Conservation (phyloP, 306 rosid species). For the Prunus mume region DNA sequence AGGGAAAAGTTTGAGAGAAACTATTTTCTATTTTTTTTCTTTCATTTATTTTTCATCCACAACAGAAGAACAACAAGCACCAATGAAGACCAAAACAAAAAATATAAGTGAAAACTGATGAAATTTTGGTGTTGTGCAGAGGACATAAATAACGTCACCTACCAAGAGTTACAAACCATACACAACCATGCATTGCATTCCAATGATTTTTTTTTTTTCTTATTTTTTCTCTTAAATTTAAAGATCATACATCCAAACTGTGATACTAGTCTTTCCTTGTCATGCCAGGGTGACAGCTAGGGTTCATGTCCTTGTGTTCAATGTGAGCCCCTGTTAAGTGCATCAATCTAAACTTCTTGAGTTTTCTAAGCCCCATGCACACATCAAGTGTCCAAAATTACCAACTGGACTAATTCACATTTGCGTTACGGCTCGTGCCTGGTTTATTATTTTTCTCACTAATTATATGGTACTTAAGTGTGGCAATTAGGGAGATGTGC, state of each 20-base stretch:
- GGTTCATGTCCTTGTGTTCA: constrained; percentile 1
- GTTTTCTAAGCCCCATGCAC: not conserved
- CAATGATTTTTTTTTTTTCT: not conserved
- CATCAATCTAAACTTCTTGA: not conserved
- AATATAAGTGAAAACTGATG: no score
- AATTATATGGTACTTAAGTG: not conserved
- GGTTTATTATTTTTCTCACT: not conserved
- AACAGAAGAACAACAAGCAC: not conserved
- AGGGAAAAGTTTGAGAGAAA: no score
- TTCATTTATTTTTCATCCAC: not conserved
- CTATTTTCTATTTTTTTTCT: not conserved
- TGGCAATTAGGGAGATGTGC: not conserved
- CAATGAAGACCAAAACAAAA: not conserved
- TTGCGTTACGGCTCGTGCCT: not conserved
- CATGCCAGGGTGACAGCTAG: constrained; percentile 16
- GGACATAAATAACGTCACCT: not conserved
- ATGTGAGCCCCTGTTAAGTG: not conserved
- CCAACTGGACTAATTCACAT: no score
- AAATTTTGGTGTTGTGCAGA: not conserved
- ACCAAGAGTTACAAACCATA: constrained; percentile 8
- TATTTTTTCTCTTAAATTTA: not conserved
- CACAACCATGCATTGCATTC: not conserved
- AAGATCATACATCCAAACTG: not conserved
- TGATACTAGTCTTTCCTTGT: constrained; percentile 8
- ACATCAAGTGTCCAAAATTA: no score